phyloP scores from a whole-genome alignment of 2,329 filamentous ascomycete genomes.

The Calonectria ilicicola region DNA sequence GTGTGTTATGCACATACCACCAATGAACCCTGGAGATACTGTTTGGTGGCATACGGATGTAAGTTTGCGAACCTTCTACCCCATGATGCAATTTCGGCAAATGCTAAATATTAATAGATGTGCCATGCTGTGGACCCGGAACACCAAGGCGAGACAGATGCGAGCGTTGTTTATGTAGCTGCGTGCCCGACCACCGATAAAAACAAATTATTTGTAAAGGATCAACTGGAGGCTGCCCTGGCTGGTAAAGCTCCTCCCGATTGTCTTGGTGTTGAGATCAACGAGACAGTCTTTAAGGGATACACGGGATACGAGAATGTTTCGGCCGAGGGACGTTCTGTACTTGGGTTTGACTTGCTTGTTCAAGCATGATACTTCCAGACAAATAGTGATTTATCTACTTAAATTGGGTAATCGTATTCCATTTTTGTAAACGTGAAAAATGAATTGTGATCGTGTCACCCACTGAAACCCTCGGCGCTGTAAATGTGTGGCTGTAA shows the following conservation, averaged over 20 bases:
- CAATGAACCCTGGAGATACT: conserved; percentile 20
- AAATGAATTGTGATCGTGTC: no score
- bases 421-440: no score
- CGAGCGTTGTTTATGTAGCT: conserved; percentile 51
- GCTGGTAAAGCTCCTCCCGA: conserved; percentile 20
- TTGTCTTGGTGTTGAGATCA: background rate
- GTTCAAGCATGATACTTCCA: background rate
- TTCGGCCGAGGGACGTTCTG: conserved; percentile 15
- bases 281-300: conserved; percentile 20
- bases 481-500: no score
- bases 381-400: no score
- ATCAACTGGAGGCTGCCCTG: conserved; percentile 25
- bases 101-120: conserved; percentile 38
- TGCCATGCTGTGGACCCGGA: conserved; percentile 54
- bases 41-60: conserved; percentile 32
- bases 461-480: no score
- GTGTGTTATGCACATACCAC: conserved; percentile 18
- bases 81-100: background rate
- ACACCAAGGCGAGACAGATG: conserved; percentile 46
- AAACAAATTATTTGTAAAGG: conserved; percentile 37
- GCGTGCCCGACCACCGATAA: conserved; percentile 48
- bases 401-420: no score
- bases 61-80: background rate
- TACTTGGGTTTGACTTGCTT: conserved; percentile 12
- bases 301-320: conserved; percentile 10